phyloP scores from a whole-genome alignment of 2,329 filamentous ascomycete genomes.

The Colletotrichum trifolii region DNA sequence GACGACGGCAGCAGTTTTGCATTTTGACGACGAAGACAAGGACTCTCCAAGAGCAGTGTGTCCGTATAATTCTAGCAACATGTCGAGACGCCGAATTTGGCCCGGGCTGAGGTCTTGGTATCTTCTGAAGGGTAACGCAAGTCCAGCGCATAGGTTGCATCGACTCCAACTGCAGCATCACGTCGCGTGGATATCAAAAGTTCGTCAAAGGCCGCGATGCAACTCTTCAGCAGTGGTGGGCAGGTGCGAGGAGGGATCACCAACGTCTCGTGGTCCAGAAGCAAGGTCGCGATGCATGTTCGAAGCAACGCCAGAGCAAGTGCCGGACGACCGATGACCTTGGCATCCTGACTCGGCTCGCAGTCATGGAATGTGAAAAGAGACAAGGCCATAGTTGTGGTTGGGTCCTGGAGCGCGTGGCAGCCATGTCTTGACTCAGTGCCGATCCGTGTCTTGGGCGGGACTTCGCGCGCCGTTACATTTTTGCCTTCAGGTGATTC shows the following conservation, averaged over 20 bases:
- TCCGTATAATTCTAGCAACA: not conserved
- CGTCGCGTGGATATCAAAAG: slow-evolving; percentile 10
- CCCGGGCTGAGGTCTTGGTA: slow-evolving; percentile 1
- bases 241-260: slow-evolving; percentile 1
- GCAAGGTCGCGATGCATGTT: slow-evolving; percentile 16
- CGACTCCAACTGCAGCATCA: not conserved
- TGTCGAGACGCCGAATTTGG: slow-evolving; percentile 9
- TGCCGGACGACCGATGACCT: slow-evolving; percentile 23
- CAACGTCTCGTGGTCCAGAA: slow-evolving; percentile 14
- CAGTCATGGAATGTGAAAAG: not conserved
- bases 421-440: slow-evolving; percentile 30
- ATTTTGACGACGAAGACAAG: too few species aligned
- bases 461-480: slow-evolving; percentile 23
- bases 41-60: too few species aligned
- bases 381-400: not conserved
- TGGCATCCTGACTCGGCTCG: slow-evolving; percentile 24
- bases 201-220: not conserved
- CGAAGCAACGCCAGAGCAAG: slow-evolving; percentile 27
- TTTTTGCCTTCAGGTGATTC: slow-evolving; percentile 24
- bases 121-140: not conserved
- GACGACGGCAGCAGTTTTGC: too few species aligned
- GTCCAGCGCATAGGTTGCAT: slow-evolving; percentile 14
- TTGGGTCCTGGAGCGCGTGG: slow-evolving; percentile 23
- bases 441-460: slow-evolving; percentile 29
- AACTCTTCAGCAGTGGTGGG: not conserved